Evolutionary conservation across 192 early-diverging fungal genomes (phyloP).

Genomic region (Funneliformis mosseae): DNA sequence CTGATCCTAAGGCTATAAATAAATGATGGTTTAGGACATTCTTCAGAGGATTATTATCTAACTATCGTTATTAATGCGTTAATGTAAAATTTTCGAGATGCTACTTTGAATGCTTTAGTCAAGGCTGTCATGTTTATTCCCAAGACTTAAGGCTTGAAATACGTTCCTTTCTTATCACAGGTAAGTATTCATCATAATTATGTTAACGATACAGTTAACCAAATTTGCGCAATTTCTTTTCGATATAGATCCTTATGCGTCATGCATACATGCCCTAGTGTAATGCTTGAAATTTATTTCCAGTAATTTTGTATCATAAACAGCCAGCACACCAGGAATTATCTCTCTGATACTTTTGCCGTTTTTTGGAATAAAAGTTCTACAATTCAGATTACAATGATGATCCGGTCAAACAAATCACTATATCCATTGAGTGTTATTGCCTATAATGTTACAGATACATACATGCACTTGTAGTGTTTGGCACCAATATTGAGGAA

Average conservation of each 20-base stretch:
- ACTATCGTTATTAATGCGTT: slow-evolving; percentile 86
- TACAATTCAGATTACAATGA: slow-evolving; percentile 79
- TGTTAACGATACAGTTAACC: not conserved
- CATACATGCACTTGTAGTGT: slow-evolving; percentile 82
- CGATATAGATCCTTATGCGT: slow-evolving; percentile 76
- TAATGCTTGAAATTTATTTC: slow-evolving; percentile 89
- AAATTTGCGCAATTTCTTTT: not conserved
- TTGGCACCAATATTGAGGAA: slow-evolving; percentile 88
- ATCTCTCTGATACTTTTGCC: slow-evolving; percentile 77
- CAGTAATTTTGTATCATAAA: slow-evolving; percentile 84
- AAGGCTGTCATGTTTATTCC: slow-evolving; percentile 94
- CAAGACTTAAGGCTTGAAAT: slow-evolving; percentile 82
- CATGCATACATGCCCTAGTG: slow-evolving; percentile 78
- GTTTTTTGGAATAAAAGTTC: slow-evolving; percentile 72
- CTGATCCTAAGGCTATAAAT: slow-evolving; percentile 52
- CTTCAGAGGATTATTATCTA: slow-evolving; percentile 88
- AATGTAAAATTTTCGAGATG: slow-evolving; percentile 85
- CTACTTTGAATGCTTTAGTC: slow-evolving; percentile 78
- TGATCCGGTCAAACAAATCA: slow-evolving; percentile 82
- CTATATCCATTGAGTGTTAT: slow-evolving; percentile 71
- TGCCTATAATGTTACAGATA: slow-evolving; percentile 81
- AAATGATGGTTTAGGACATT: slow-evolving; percentile 73
- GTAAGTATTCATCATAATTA: slow-evolving; percentile 41
- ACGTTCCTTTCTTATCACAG: slow-evolving; percentile 86
- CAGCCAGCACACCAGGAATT: slow-evolving; percentile 86